Percentiles rank a stretch among this genome's conserved stretches.
phyloP scores from a whole-genome alignment of 176 grass and related monocot genomes.

The Typha latifolia region DNA sequence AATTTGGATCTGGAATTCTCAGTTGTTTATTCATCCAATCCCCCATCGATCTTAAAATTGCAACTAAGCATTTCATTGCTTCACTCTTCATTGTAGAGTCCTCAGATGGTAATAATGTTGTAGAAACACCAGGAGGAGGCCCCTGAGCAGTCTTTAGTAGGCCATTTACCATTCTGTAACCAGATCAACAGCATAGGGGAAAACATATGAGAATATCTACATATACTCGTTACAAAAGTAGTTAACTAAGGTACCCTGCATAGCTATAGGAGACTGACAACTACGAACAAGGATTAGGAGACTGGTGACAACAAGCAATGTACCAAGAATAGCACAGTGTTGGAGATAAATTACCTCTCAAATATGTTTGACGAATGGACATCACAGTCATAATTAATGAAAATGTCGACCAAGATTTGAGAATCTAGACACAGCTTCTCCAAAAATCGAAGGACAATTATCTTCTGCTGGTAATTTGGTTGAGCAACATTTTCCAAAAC shows the following conservation, averaged over 20 bases:
- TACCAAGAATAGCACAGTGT: background rate
- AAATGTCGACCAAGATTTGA: slow-evolving; percentile 97
- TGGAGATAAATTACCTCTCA: slow-evolving; percentile 52
- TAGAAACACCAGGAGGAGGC: slow-evolving; percentile 70
- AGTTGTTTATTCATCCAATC: slow-evolving; percentile 99
- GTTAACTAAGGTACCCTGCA: background rate
- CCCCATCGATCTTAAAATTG: slow-evolving; percentile 98
- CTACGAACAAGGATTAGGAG: background rate
- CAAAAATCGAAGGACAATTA: slow-evolving; percentile 92
- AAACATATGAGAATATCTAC: background rate
- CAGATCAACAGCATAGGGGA: slow-evolving; percentile 5
- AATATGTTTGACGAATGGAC: slow-evolving; percentile 99
- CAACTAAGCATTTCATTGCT: slow-evolving; percentile 97
- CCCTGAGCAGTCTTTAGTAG: slow-evolving; percentile 97
- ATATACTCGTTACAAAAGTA: too few species aligned
- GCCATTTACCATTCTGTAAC: slow-evolving; percentile 89
- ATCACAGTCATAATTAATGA: slow-evolving; percentile 98
- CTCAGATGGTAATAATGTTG: slow-evolving; percentile 81
- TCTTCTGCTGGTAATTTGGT: slow-evolving; percentile 98
- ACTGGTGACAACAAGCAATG: background rate
- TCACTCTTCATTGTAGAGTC: slow-evolving; percentile 90
- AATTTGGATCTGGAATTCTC: slow-evolving; percentile 68
- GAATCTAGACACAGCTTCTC: slow-evolving; percentile 91
- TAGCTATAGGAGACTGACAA: background rate
- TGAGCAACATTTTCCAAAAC: slow-evolving; percentile 97